phyloP scores from a whole-genome alignment of 768 basidiomycete species.

The Sutorius australiensis region DNA sequence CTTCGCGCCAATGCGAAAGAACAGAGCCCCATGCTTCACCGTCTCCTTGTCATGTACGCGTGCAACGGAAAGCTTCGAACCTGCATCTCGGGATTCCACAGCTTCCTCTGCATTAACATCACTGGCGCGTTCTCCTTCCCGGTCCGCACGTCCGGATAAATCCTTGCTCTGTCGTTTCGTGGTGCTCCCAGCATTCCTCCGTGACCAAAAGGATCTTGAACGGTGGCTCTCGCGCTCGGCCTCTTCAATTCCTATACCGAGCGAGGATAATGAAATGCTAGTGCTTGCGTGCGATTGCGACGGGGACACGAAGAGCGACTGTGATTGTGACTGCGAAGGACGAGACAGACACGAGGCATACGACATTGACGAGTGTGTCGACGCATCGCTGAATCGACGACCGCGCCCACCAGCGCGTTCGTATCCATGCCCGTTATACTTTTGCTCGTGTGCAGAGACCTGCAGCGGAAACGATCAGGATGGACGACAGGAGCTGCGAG shows the following conservation, averaged over 20 bases:
- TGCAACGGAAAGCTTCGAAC: background rate
- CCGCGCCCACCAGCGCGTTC: background rate
- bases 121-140: background rate
- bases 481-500: background rate
- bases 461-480: background rate
- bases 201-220: conserved; percentile 19
- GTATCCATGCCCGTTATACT: background rate
- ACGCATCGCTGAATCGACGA: conserved; percentile 21
- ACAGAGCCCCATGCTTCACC: conserved; percentile 28
- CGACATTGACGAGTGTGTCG: conserved; percentile 14
- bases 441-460: conserved; percentile 5
- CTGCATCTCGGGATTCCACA: background rate
- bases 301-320: conserved; percentile 10
- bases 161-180: conserved; percentile 9
- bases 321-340: conserved; percentile 19
- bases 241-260: conserved; percentile 25
- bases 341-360: conserved; percentile 22
- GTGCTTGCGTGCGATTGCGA: conserved; percentile 17
- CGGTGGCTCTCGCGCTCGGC: conserved; percentile 20
- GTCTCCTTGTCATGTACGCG: conserved; percentile 18
- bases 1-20: conserved; percentile 25
- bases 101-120: background rate
- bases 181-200: conserved; percentile 9
- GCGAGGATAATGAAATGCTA: conserved; percentile 16
- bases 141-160: background rate